These are phyloP conservation scores for Nicotiana rustica DNA, from an alignment of 305 asterid species.

Conservation along the genomic window DNA sequence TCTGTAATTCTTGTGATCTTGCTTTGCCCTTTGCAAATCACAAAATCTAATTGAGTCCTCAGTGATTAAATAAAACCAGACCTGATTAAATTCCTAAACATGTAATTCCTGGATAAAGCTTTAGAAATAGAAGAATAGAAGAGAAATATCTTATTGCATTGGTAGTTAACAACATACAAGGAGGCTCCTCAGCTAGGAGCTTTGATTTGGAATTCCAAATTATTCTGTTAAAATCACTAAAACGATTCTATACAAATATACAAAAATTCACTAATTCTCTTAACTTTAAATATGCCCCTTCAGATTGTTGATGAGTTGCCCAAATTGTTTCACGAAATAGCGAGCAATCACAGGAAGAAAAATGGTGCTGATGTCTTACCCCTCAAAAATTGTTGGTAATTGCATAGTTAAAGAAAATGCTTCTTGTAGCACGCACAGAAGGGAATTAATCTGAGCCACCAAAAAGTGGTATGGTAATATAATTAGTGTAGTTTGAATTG, in stretches of 20 bases:
- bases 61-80: conserved; percentile 9
- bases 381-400: background rate
- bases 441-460: background rate
- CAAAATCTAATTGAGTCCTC: background rate
- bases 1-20: conserved; percentile 21
- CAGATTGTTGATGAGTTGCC: background rate
- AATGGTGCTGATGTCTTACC: background rate
- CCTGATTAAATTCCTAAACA: background rate
- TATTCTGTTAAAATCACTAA: background rate
- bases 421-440: background rate
- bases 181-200: conserved; percentile 10
- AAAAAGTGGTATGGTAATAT: background rate
- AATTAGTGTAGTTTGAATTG: background rate
- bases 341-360: background rate
- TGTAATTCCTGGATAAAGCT: background rate
- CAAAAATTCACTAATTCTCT: conserved; percentile 4
- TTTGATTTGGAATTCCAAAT: conserved; percentile 14
- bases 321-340: background rate
- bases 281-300: background rate
- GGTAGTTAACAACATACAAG: conserved; percentile 6
- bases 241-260: conserved; percentile 11
- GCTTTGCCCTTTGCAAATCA: conserved; percentile 13
- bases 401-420: background rate
- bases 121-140: conserved; percentile 25
- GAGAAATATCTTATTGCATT: background rate